phyloP scores from a whole-genome alignment of 371 early-diverging fungal genomes.

The Apophysomyces elegans region DNA sequence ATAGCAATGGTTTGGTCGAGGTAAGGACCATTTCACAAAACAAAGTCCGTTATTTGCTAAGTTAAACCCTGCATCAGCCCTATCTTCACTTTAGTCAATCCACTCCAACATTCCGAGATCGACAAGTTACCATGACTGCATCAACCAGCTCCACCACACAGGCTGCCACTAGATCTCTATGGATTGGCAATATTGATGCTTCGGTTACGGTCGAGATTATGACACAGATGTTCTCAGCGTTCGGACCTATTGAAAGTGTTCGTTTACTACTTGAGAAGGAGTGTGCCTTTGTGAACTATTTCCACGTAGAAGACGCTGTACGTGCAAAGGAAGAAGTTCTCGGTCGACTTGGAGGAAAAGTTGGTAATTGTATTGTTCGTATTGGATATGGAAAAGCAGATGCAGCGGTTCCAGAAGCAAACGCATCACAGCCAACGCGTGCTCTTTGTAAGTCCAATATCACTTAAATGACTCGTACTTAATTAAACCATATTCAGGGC shows the following conservation, averaged over 20 bases:
- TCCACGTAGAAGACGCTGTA: slow-evolving; percentile 85
- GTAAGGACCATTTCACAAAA: slow-evolving; percentile 10
- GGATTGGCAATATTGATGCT: slow-evolving; percentile 94
- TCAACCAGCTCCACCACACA: slow-evolving; percentile 40
- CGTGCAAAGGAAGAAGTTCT: slow-evolving; percentile 89
- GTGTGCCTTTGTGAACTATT: slow-evolving; percentile 96
- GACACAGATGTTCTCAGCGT: slow-evolving; percentile 81
- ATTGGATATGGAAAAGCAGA: slow-evolving; percentile 94
- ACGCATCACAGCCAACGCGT: slow-evolving; percentile 47
- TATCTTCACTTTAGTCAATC: slow-evolving; percentile 43
- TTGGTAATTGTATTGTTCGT: slow-evolving; percentile 79
- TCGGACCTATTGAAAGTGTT: slow-evolving; percentile 92
- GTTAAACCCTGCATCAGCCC: slow-evolving; percentile 15
- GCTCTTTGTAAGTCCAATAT: slow-evolving; percentile 47
- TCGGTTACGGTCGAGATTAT: slow-evolving; percentile 79
- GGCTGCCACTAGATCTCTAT: slow-evolving; percentile 83
- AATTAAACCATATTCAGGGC: slow-evolving; percentile 60
- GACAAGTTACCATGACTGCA: slow-evolving; percentile 23
- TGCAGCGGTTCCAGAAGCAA: slow-evolving; percentile 50
- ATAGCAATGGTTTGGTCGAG: slow-evolving; percentile 23
- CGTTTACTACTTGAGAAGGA: slow-evolving; percentile 95
- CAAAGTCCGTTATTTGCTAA: neutral
- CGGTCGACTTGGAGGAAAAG: slow-evolving; percentile 71
- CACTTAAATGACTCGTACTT: neutral
- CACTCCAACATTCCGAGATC: slow-evolving; percentile 39